These are phyloP conservation scores for Aurantiochytrium sp. DNA, from an alignment of 108 stramenopile genomes.

Conservation along the genomic window DNA sequence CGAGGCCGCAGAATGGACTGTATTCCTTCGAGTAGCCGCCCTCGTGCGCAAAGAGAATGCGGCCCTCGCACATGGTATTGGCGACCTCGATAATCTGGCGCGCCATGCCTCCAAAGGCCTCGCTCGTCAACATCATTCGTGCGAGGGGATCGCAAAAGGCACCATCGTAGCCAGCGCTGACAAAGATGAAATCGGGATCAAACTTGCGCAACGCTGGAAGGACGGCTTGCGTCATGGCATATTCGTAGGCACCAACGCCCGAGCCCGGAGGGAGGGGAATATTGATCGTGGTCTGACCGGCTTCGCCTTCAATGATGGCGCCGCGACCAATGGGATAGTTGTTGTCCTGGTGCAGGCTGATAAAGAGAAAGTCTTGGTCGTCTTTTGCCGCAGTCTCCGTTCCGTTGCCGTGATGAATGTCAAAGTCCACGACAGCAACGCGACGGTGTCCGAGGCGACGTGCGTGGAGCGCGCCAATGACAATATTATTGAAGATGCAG, in stretches of 20 bases:
- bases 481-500: constrained; percentile 78
- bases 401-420: constrained; percentile 89
- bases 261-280: constrained; percentile 52
- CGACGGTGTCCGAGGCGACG: neutral
- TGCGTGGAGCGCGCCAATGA: constrained; percentile 39
- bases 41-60: constrained; percentile 49
- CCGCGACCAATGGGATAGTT: constrained; percentile 39
- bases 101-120: constrained; percentile 37
- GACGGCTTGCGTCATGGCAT: constrained; percentile 40
- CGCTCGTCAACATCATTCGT: constrained; percentile 43
- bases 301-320: constrained; percentile 9
- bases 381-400: constrained; percentile 38
- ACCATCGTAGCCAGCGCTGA: constrained; percentile 51
- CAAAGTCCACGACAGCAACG: constrained; percentile 64
- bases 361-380: constrained; percentile 32
- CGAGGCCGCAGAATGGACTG: constrained; percentile 43
- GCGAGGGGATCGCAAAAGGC: constrained; percentile 44
- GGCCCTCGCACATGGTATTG: constrained; percentile 27
- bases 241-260: constrained; percentile 41
- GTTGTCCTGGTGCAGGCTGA: constrained; percentile 38
- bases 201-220: constrained; percentile 40
- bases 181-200: constrained; percentile 42
- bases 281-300: constrained; percentile 34
- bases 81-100: constrained; percentile 21
- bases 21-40: constrained; percentile 44